These are phyloP conservation scores for Binderoboletus segoi DNA, from an alignment of 1,284 basidiomycete species.

Conservation along the genomic window DNA sequence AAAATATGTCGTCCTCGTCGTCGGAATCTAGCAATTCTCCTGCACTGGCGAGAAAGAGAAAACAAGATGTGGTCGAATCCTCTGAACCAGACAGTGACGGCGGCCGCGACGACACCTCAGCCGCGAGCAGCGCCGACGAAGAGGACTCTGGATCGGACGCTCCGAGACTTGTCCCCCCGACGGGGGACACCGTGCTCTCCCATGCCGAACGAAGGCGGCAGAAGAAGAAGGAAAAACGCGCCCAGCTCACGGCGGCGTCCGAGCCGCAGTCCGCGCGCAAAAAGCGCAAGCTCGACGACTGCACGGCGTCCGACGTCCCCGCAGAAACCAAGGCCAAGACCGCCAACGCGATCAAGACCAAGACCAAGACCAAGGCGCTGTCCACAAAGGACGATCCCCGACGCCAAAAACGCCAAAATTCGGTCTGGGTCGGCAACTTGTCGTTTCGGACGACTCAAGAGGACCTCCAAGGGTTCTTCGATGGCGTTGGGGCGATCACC, in stretches of 20 bases:
- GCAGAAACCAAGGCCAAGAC: not conserved
- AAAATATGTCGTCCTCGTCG: conserved; percentile 15
- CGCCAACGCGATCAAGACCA: not conserved
- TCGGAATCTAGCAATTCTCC: conserved; percentile 17
- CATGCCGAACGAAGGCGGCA: conserved; percentile 70
- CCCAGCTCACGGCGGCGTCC: not conserved
- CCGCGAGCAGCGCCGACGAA: conserved; percentile 12
- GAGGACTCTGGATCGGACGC: conserved; percentile 1
- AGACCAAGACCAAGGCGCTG: not conserved
- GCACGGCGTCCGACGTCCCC: conserved; percentile 20
- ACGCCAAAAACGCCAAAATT: conserved; percentile 64
- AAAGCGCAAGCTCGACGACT: conserved; percentile 51
- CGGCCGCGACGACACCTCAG: conserved; percentile 1
- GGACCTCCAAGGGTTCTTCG: conserved; percentile 72
- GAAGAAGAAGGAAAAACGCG: conserved; percentile 50
- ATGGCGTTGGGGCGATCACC: conserved; percentile 71
- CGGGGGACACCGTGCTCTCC: conserved; percentile 52
- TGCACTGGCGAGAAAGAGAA: conserved; percentile 25
- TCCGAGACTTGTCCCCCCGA: conserved; percentile 6
- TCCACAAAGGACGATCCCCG: conserved; percentile 12
- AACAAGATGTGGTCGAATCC: conserved; percentile 11
- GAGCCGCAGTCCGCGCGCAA: conserved; percentile 35
- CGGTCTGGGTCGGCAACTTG: conserved; percentile 95
- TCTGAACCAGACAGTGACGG: conserved; percentile 10
- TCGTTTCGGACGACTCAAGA: conserved; percentile 87